Evolutionary conservation across 176 grass and related monocot genomes (phyloP).

Genomic region (Hyparrhenia diplandra): DNA sequence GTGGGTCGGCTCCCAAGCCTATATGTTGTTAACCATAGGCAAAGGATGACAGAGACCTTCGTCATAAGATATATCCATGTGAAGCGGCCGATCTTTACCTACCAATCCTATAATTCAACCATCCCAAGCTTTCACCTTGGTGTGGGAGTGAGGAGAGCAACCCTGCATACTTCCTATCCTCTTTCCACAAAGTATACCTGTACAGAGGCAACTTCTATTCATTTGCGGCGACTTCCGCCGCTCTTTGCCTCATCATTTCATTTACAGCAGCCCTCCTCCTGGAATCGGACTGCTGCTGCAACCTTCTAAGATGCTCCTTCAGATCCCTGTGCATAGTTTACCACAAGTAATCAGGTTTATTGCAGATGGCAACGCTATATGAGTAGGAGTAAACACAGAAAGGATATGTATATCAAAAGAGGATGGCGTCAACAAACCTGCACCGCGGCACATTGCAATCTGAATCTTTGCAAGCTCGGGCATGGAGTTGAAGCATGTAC

Average conservation of each 20-base stretch:
- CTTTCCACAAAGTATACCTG: slow-evolving; percentile 54
- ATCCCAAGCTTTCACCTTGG: slow-evolving; percentile 43
- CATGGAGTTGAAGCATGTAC: slow-evolving; percentile 89
- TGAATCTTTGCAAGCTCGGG: slow-evolving; percentile 92
- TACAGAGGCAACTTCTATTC: slow-evolving; percentile 55
- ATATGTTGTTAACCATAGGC: slow-evolving; percentile 25
- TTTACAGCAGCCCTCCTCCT: slow-evolving; percentile 95
- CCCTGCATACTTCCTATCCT: slow-evolving; percentile 42
- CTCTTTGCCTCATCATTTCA: slow-evolving; percentile 99
- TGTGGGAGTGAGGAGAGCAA: slow-evolving; percentile 29
- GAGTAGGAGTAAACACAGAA: background rate
- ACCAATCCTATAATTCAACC: slow-evolving; percentile 35
- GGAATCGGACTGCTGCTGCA: slow-evolving; percentile 97
- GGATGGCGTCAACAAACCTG: slow-evolving; percentile 58
- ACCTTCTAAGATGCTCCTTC: slow-evolving; percentile 91
- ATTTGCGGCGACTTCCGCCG: slow-evolving; percentile 76
- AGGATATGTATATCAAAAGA: background rate
- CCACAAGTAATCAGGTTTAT: background rate
- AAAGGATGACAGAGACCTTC: slow-evolving; percentile 19
- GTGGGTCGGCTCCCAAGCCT: background rate
- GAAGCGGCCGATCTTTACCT: slow-evolving; percentile 25
- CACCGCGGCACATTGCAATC: slow-evolving; percentile 90
- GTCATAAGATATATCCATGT: slow-evolving; percentile 34
- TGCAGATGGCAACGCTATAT: background rate
- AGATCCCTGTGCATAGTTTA: slow-evolving; percentile 65